These are phyloP conservation scores for Geotrichum histeridarum DNA, from an alignment of 1,139 yeast species.

Conservation along the genomic window DNA sequence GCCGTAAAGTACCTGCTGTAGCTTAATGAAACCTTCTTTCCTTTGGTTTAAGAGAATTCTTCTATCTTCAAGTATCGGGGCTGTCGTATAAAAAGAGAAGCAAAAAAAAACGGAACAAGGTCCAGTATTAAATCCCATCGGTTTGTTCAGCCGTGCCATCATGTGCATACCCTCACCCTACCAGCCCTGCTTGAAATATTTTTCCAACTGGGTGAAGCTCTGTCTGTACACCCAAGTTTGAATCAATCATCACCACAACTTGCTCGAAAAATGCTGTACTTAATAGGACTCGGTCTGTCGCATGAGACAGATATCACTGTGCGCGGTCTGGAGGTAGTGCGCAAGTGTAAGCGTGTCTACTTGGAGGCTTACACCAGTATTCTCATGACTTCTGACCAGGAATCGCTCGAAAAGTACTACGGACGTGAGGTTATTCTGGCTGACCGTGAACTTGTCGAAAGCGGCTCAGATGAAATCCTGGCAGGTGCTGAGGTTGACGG, in stretches of 20 bases:
- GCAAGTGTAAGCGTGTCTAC: constrained; percentile 79
- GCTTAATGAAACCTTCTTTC: no score
- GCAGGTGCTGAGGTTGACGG: constrained; percentile 68
- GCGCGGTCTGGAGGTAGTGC: constrained; percentile 82
- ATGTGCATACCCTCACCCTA: constrained; percentile 3
- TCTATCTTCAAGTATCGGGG: no score
- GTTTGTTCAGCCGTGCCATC: constrained; percentile 1
- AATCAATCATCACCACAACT: background rate
- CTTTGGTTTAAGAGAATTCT: no score
- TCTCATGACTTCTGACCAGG: constrained; percentile 82
- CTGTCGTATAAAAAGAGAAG: no score
- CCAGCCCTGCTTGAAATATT: background rate
- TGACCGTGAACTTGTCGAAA: constrained; percentile 89
- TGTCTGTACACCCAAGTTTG: background rate
- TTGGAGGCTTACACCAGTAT: constrained; percentile 94
- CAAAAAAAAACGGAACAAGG: no score
- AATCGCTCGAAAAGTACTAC: constrained; percentile 61
- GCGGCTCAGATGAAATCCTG: constrained; percentile 77
- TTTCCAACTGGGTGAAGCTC: no score
- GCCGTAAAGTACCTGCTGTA: no score
- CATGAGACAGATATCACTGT: constrained; percentile 89
- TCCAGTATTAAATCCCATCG: no score
- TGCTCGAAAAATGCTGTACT: constrained; percentile 59
- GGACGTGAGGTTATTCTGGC: constrained; percentile 84
- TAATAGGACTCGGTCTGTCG: constrained; percentile 88